Conservation (phyloP, 2,329 filamentous ascomycete genomes). For the Fusarium odoratissimum region DNA sequence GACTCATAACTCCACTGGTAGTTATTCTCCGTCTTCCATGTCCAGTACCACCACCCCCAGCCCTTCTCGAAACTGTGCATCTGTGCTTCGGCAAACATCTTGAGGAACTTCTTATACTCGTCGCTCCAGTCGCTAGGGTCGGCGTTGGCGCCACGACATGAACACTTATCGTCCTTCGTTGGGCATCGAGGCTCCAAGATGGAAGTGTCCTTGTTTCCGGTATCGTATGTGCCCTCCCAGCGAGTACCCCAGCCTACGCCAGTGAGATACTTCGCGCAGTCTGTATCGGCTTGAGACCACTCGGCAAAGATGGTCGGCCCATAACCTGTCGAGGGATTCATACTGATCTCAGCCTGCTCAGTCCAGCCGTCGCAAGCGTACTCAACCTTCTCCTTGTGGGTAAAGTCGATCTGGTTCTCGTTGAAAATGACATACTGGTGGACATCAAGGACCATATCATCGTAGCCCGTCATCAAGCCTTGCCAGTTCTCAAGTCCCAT, state of each 20-base stretch:
- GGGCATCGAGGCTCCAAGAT: constrained; percentile 82
- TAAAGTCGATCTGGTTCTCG: constrained; percentile 82
- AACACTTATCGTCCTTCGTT: constrained; percentile 71
- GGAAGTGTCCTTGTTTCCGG: constrained; percentile 69
- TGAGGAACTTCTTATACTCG: constrained; percentile 85
- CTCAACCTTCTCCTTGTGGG: constrained; percentile 84
- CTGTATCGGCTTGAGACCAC: constrained; percentile 97
- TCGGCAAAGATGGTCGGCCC: constrained; percentile 95
- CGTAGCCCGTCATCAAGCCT: constrained; percentile 77
- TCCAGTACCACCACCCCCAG: constrained; percentile 99
- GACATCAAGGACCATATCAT: constrained; percentile 88
- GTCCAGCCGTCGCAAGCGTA: constrained; percentile 93
- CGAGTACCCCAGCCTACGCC: constrained; percentile 89
- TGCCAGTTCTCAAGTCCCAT: constrained; percentile 93
- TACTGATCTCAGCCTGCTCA: constrained; percentile 77
- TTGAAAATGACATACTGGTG: constrained; percentile 99
- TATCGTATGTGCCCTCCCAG: constrained; percentile 89
- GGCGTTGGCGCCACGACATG: constrained; percentile 81
- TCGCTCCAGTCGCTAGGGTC: constrained; percentile 74
- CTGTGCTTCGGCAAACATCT: constrained; percentile 93
- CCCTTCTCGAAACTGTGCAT: constrained; percentile 94
- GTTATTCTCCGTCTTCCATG: constrained; percentile 89
- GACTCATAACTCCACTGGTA: constrained; percentile 93
- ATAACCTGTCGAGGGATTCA: constrained; percentile 81
- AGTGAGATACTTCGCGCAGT: constrained; percentile 88